Conservation (phyloP, 495 filamentous ascomycete genomes). For the Trichoderma parareesei region DNA sequence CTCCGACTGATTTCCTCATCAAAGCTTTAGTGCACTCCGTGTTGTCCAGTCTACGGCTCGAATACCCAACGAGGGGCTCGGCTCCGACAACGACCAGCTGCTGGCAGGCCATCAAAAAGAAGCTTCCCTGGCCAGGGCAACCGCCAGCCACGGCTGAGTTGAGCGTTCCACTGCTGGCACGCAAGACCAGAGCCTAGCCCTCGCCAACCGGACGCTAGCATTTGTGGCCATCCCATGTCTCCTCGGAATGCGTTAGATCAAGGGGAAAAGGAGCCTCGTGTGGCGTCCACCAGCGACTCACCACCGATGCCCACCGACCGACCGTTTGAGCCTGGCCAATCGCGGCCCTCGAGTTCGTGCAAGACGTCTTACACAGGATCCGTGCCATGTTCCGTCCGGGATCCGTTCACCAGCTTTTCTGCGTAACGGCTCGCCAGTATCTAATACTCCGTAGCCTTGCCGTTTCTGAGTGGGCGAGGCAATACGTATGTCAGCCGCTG, state of each 20-base stretch:
- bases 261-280: conserved; percentile 10
- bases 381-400: background rate
- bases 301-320: conserved; percentile 1
- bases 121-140: too few species aligned
- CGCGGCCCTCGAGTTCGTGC: background rate
- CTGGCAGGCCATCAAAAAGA: too few species aligned
- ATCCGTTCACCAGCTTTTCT: background rate
- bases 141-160: too few species aligned
- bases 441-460: background rate
- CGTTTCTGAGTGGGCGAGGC: background rate
- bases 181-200: background rate
- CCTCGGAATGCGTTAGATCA: conserved; percentile 1
- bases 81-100: too few species aligned
- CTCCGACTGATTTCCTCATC: too few species aligned
- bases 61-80: too few species aligned
- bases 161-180: too few species aligned
- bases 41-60: too few species aligned
- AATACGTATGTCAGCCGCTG: too few species aligned
- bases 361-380: conserved; percentile 4
- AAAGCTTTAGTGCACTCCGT: too few species aligned
- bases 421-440: background rate
- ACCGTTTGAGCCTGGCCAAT: background rate
- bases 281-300: conserved; percentile 6
- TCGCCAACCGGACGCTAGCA: background rate
- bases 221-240: background rate